Evolutionary conservation across 2,329 filamentous ascomycete genomes (phyloP), one percentile per base, ranked within the genome.

Genomic region (Epichloe elymi): DNA sequence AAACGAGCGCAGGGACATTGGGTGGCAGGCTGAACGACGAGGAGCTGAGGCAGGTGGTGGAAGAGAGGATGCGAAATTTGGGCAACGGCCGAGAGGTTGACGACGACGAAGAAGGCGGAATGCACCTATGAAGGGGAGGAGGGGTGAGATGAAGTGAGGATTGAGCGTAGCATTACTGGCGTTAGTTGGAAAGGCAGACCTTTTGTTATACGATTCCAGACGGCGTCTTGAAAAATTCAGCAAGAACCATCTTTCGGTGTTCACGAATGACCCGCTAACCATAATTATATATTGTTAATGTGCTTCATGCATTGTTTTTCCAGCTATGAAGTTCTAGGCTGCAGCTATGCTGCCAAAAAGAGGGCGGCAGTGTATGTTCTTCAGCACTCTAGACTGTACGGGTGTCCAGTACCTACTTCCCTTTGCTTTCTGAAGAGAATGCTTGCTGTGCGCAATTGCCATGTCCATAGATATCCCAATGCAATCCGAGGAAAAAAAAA

Each of bases 11-110:
- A 12, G 44, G 14, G 8, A 15, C 43, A 2, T 23, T 39, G 2
- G 73, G 75, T 19, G 75, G 76, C 10, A 71, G 72, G 35, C 55
- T 83, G 50, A 72, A 69, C 20, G 80, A 83, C 54, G 78, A 82
- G 55, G 74, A 84, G 61, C 65, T 86, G 50, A 69, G 77, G 51
- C 66, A 71, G 54, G 71, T 72, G 48, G 60, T 85, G 53, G 74
- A 79, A 58, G 75, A 75, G 57, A 74, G 74, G 49, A 69, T 84
- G 65, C 69, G 71, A 45, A 59, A 66, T 6, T 60, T 74, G 23
- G 68, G 61, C 12, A 64, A 65, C 4, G 71, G 72, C 2, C 71
- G 52, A 1, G 49, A 70, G 26, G 8, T 30, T 6, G 71, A 70
- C 20, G 23, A 41, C 3, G 71, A 61, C 12, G 60, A 71, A 12